Conservation (phyloP, 805 yeast species). For the Cyberlindnera subsufficiens region DNA sequence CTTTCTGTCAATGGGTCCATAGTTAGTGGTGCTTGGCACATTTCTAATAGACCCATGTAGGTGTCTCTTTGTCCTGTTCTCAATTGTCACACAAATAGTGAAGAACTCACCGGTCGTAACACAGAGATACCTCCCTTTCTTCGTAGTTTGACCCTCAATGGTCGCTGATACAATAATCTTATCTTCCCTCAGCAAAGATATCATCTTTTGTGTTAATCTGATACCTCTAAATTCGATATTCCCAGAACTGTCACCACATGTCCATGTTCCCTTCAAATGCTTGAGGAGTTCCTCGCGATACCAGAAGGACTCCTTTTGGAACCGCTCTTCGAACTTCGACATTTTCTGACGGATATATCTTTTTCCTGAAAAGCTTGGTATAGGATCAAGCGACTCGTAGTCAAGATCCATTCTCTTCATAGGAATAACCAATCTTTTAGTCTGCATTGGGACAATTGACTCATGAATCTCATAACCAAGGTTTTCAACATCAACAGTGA, state of each 20-base stretch:
- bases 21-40: conserved; percentile 37
- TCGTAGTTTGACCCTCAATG: conserved; percentile 8
- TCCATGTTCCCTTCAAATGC: conserved; percentile 65
- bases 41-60: conserved; percentile 57
- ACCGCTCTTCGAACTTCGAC: conserved; percentile 48
- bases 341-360: conserved; percentile 56
- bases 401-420: conserved; percentile 46
- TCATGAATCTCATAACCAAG: conserved; percentile 21
- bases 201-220: conserved; percentile 57
- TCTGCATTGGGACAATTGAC: conserved; percentile 36
- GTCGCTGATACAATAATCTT: conserved; percentile 38
- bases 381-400: conserved; percentile 40
- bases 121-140: conserved; percentile 26
- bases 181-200: conserved; percentile 45
- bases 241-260: conserved; percentile 42
- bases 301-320: conserved; percentile 73
- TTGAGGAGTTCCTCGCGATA: conserved; percentile 60
- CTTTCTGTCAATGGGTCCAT: conserved; percentile 43
- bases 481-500: conserved; percentile 30
- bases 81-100: conserved; percentile 41
- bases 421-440: conserved; percentile 66
- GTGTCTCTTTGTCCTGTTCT: conserved; percentile 37
- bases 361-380: conserved; percentile 66
- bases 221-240: conserved; percentile 61
- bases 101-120: conserved; percentile 44